Percentiles rank a stretch among this genome's conserved stretches.
Conservation (phyloP, 345 rosid species). For the Streptanthus diversifolius region DNA sequence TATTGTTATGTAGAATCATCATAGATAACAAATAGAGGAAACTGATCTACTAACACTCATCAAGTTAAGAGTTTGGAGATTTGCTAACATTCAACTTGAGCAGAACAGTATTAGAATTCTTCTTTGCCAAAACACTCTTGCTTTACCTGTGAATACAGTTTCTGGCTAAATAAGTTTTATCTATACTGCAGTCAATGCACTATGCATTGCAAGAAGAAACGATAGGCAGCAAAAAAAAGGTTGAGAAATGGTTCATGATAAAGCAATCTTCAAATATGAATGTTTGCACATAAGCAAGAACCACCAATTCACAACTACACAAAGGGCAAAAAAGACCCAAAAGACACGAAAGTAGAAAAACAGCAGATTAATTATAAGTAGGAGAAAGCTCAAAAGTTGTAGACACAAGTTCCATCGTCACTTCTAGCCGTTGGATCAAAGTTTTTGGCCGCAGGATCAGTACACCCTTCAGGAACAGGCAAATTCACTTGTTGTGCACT, state of each 20-base stretch:
- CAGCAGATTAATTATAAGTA: slow-evolving; percentile 11
- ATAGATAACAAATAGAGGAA: neutral
- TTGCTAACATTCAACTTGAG: neutral
- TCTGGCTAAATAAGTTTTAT: neutral
- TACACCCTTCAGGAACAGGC: slow-evolving; percentile 85
- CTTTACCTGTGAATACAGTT: neutral
- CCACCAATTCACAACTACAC: slow-evolving; percentile 31
- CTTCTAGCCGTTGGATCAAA: slow-evolving; percentile 92
- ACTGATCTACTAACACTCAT: too few relatives aligned
- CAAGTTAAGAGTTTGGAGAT: too few relatives aligned
- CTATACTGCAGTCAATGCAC: neutral
- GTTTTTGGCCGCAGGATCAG: slow-evolving; percentile 62
- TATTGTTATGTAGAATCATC: slow-evolving; percentile 1
- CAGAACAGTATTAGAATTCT: neutral
- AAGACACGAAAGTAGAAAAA: neutral
- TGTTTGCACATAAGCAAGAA: slow-evolving; percentile 28
- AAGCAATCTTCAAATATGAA: slow-evolving; percentile 18
- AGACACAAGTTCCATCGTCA: slow-evolving; percentile 86
- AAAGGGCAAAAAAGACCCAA: neutral
- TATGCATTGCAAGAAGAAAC: neutral
- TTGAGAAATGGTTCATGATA: slow-evolving; percentile 16
- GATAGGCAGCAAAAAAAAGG: neutral
- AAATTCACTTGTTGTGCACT: slow-evolving; percentile 72
- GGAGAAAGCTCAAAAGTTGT: slow-evolving; percentile 36
- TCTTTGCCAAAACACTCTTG: neutral